These are phyloP conservation scores for Pezicula neosporulosa DNA, from an alignment of 2,329 filamentous ascomycete species.

Conservation along the genomic window DNA sequence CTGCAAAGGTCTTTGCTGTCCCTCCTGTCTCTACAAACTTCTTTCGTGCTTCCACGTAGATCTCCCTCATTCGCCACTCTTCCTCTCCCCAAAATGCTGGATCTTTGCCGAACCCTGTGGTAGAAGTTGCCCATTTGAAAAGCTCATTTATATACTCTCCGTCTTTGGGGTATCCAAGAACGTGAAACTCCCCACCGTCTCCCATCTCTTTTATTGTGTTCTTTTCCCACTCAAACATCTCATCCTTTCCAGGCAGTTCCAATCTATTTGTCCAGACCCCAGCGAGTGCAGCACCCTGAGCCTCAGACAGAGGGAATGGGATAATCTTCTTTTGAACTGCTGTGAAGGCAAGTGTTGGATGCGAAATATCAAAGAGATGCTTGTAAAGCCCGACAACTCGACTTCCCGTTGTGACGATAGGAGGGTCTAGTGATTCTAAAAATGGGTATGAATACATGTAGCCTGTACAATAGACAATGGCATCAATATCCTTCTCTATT, in stretches of 20 bases:
- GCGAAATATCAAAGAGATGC: constrained; percentile 72
- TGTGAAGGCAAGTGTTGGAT: constrained; percentile 77
- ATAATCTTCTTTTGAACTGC: constrained; percentile 78
- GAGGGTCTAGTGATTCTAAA: constrained; percentile 42
- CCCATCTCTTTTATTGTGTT: constrained; percentile 35
- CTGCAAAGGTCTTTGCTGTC: constrained; percentile 60
- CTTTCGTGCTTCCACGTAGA: constrained; percentile 67
- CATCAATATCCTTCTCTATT: constrained; percentile 66
- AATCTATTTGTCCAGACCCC: constrained; percentile 74
- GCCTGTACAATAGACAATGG: constrained; percentile 82
- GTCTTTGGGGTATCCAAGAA: constrained; percentile 54
- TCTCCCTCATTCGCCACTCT: constrained; percentile 67
- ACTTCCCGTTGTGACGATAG: constrained; percentile 64
- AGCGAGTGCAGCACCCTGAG: constrained; percentile 73
- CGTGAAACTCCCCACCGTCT: constrained; percentile 41
- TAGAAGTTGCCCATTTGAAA: constrained; percentile 59
- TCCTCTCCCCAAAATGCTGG: constrained; percentile 70
- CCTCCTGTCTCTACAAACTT: constrained; percentile 66
- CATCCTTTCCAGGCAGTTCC: constrained; percentile 53
- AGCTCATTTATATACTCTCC: constrained; percentile 67
- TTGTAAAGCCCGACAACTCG: constrained; percentile 72
- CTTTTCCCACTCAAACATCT: constrained; percentile 70
- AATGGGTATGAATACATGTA: constrained; percentile 87
- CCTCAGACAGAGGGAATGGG: constrained; percentile 80
- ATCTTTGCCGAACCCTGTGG: constrained; percentile 53